Conservation (phyloP, 495 filamentous ascomycete species). For the Thermochaetoides thermophila region DNA sequence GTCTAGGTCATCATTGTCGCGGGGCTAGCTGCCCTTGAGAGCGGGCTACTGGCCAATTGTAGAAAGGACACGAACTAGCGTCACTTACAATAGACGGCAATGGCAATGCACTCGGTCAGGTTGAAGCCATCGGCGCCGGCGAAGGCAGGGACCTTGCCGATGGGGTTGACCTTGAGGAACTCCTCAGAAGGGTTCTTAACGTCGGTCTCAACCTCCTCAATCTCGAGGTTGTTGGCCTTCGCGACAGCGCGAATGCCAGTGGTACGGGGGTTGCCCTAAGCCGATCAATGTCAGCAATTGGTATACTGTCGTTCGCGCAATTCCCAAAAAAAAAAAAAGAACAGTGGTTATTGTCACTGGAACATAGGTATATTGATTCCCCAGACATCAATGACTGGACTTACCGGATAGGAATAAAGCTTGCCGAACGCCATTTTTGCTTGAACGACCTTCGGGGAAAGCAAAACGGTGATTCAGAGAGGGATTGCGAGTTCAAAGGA, state of each 20-base stretch:
- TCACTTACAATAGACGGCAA: constrained; percentile 90
- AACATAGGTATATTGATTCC: too few relatives aligned
- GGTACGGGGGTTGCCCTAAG: constrained; percentile 75
- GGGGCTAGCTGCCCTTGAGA: constrained; percentile 1
- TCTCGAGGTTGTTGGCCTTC: constrained; percentile 84
- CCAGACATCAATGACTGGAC: constrained; percentile 23
- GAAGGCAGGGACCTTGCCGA: constrained; percentile 86
- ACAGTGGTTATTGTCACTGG: not conserved
- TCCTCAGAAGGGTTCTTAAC: constrained; percentile 46
- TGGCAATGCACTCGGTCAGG: constrained; percentile 81
- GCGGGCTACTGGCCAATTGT: constrained; percentile 10
- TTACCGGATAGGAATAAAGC: constrained; percentile 76
- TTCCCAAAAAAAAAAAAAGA: not conserved
- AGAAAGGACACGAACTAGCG: constrained; percentile 1
- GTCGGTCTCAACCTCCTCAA: constrained; percentile 66
- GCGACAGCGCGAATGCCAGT: constrained; percentile 79
- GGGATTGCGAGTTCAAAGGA: too few relatives aligned
- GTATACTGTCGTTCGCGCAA: not conserved
- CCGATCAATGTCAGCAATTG: constrained; percentile 16
- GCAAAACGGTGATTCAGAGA: too few relatives aligned
- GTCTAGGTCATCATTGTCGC: constrained; percentile 57
- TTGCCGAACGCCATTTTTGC: constrained; percentile 87
- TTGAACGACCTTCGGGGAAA: constrained; percentile 9
- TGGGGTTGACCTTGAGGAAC: constrained; percentile 71
- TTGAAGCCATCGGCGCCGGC: constrained; percentile 82